Base-by-base conservation (phyloP, 345 rosid species). In the Camelina neglecta region DNA sequence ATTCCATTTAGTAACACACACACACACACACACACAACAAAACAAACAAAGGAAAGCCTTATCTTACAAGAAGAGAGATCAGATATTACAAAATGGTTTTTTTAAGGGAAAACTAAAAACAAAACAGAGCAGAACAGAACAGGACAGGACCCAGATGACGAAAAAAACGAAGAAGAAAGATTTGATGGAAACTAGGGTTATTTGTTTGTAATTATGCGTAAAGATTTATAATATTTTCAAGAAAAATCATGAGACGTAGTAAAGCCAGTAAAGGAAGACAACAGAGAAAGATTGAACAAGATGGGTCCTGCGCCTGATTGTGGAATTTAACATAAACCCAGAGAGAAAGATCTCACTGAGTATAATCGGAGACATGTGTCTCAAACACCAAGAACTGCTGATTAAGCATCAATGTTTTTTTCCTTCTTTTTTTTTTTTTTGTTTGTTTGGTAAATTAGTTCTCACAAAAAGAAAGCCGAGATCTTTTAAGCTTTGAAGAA, bases 211-310 rank as follows among this genome's bases (percentile, higher is more conserved):
- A 24, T 33, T 65, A 73, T n/a, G 48, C 11, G 55, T 47, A 7
- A 76, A 7, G 29, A 26, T 26, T 70, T 44, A 4, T 15, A 61
- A 29, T 1, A 26, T 1, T 1, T 0, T 3, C 4, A 36, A 53
- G 23, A 18, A 18, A 39, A 75, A 83, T 84, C 83, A 95, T 85
- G 99, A 95, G 80, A 95, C 99, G 66, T 95, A 95, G 82, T 95
- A 95, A 66, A 95, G 75, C 93, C 93, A 95, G 90, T 95, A 95
- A 76, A 95, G 99, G 85, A 95, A 95, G 78, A 89, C 99, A 71
- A 95, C 99, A 65, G 99, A 95, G 90, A 95, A 93, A 29, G 99
- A 95, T 82, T 95, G 99, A 90, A 95, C 99, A 31, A 95, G 87
- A 78, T 90, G 97, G 81, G 96, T 92, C 87, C 93, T 85, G 89